These are phyloP conservation scores for Globisporangium paddicum DNA, from an alignment of 352 stramenopile species.

Conservation along the genomic window DNA sequence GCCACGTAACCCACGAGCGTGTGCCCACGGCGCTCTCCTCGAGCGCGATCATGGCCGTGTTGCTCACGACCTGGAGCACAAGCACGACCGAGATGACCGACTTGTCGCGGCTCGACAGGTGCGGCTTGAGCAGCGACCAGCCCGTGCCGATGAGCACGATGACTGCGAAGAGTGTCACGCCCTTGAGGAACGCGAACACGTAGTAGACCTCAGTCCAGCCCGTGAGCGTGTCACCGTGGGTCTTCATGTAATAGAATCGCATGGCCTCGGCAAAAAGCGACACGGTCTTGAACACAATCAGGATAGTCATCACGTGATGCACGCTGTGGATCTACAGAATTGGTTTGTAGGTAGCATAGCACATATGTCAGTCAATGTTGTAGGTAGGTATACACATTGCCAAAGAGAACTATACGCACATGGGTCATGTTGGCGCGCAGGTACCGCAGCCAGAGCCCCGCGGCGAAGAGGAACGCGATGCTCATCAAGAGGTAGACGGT, in stretches of 20 bases:
- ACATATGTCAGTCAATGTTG: background rate
- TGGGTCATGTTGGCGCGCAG: conserved; percentile 44
- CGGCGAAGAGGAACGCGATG: conserved; percentile 55
- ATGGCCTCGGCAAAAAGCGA: conserved; percentile 94
- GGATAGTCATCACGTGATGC: conserved; percentile 94
- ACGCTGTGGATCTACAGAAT: conserved; percentile 85
- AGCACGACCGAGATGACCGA: conserved; percentile 93
- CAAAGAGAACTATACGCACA: conserved; percentile 38
- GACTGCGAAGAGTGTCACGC: conserved; percentile 96
- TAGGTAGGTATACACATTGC: background rate
- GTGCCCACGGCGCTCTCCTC: conserved; percentile 82
- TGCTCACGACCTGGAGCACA: conserved; percentile 91
- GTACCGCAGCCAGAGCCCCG: conserved; percentile 61
- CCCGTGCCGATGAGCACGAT: conserved; percentile 96
- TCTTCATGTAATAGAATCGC: conserved; percentile 95
- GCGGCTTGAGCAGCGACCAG: conserved; percentile 96
- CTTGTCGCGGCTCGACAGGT: conserved; percentile 92
- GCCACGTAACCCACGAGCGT: conserved; percentile 59
- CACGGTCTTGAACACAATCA: conserved; percentile 92
- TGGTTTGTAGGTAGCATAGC: background rate
- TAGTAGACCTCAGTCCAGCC: conserved; percentile 95
- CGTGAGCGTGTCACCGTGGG: conserved; percentile 90
- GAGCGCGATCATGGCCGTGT: conserved; percentile 90
- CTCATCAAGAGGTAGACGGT: conserved; percentile 80
- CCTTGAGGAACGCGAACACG: conserved; percentile 94